A percentile compares a stretch with the other conserved stretches of the same genome.
Conservation (phyloP, 441 rosid genomes). For the Breynia disticha region DNA sequence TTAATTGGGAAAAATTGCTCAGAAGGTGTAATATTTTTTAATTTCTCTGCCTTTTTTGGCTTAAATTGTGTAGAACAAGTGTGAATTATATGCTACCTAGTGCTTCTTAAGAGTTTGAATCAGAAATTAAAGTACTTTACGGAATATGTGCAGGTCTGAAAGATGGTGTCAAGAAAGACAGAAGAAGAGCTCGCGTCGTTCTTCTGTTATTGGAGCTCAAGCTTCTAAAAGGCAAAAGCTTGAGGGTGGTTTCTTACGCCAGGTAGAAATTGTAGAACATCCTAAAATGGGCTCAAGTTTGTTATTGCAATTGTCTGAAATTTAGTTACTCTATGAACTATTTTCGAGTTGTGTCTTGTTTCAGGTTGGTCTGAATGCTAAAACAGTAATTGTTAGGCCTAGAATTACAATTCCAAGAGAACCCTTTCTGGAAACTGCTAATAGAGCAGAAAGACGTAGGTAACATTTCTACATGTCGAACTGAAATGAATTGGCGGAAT, state of each 20-base stretch:
- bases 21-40: slow-evolving; percentile 23
- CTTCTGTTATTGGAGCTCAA: slow-evolving; percentile 45
- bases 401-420: slow-evolving; percentile 68
- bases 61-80: too few species aligned
- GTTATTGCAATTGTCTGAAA: too few species aligned
- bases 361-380: slow-evolving; percentile 36
- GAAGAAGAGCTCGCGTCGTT: slow-evolving; percentile 24
- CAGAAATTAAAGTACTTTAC: not conserved
- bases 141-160: slow-evolving; percentile 29
- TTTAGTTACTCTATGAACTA: too few species aligned
- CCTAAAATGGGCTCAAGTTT: too few species aligned
- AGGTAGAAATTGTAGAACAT: slow-evolving; percentile 8
- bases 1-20: slow-evolving; percentile 27
- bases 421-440: slow-evolving; percentile 66
- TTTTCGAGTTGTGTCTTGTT: slow-evolving; percentile 5
- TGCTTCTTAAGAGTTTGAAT: not conserved
- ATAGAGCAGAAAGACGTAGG: slow-evolving; percentile 56
- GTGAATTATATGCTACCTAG: too few species aligned
- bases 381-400: slow-evolving; percentile 21
- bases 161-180: slow-evolving; percentile 18
- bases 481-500: too few species aligned
- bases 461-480: slow-evolving; percentile 9
- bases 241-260: slow-evolving; percentile 48
- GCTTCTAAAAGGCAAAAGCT: slow-evolving; percentile 85
- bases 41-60: too few species aligned